Percentiles rank a stretch among this genome's conserved stretches.
Evolutionary conservation across 1,139 yeast genomes (phyloP).

Genomic region (Eremothecium cymbalariae): DNA sequence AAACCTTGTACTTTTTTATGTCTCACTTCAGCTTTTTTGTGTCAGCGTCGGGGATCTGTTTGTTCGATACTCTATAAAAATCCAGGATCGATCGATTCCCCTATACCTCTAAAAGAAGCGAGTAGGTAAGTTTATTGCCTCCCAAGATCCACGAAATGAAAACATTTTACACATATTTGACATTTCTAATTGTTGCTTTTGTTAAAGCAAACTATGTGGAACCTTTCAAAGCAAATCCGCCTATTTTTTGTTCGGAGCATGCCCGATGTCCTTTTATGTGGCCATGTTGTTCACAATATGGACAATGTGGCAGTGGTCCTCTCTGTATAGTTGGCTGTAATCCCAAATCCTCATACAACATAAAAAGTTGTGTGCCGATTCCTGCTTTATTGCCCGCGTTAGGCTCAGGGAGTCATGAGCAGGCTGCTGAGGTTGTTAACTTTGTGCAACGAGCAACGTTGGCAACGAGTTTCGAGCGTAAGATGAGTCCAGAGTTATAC

Average conservation of each 20-base stretch:
- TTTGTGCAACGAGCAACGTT: too few species aligned
- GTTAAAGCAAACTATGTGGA: conserved; percentile 10
- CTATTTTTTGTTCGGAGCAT: conserved; percentile 41
- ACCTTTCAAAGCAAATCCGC: conserved; percentile 17
- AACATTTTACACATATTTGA: too few species aligned
- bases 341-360: conserved; percentile 52
- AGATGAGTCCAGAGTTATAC: background rate
- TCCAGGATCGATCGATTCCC: too few species aligned
- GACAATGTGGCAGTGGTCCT: conserved; percentile 77
- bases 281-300: conserved; percentile 82
- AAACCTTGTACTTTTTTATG: too few species aligned
- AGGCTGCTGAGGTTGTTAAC: too few species aligned
- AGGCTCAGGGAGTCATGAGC: too few species aligned
- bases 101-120: too few species aligned
- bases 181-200: background rate
- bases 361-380: conserved; percentile 58
- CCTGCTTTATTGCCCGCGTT: conserved; percentile 32
- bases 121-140: too few species aligned
- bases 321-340: conserved; percentile 81
- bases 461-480: conserved; percentile 1
- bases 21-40: too few species aligned
- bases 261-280: conserved; percentile 55
- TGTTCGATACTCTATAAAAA: too few species aligned
- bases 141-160: too few species aligned
- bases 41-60: too few species aligned